Evolutionary conservation across 345 rosid species (phyloP).

Genomic region (Populus euphratica): DNA sequence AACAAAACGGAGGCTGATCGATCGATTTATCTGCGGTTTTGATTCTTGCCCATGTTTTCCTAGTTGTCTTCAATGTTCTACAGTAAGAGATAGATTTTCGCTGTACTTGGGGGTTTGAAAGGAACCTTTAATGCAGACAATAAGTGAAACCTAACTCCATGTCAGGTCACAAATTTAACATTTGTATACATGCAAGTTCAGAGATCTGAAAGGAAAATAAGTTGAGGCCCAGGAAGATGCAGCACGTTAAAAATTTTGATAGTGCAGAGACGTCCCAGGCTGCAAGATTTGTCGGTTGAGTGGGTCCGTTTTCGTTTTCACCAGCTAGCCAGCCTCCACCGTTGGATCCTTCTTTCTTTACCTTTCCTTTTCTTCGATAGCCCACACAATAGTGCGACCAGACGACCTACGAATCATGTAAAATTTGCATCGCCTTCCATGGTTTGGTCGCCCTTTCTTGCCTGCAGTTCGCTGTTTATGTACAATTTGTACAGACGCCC

Average conservation of each 20-base stretch:
- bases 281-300: constrained; percentile 8
- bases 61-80: too few relatives aligned
- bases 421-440: neutral
- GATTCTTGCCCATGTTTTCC: too few relatives aligned
- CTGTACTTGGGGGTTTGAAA: too few relatives aligned
- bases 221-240: neutral
- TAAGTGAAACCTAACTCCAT: too few relatives aligned
- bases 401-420: neutral
- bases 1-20: neutral
- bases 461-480: neutral
- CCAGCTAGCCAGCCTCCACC: neutral
- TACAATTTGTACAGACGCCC: neutral
- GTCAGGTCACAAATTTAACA: too few relatives aligned
- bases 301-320: neutral
- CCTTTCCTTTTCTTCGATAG: neutral
- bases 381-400: constrained; percentile 7
- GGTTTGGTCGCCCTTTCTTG: neutral
- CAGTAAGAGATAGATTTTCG: too few relatives aligned
- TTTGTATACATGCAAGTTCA: too few relatives aligned
- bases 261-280: neutral
- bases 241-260: neutral
- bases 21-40: neutral
- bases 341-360: neutral
- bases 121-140: too few relatives aligned
- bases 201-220: too few relatives aligned